Evolutionary conservation across 2,329 filamentous ascomycete genomes (phyloP).

Genomic region (Pestalotiopsis sp.): DNA sequence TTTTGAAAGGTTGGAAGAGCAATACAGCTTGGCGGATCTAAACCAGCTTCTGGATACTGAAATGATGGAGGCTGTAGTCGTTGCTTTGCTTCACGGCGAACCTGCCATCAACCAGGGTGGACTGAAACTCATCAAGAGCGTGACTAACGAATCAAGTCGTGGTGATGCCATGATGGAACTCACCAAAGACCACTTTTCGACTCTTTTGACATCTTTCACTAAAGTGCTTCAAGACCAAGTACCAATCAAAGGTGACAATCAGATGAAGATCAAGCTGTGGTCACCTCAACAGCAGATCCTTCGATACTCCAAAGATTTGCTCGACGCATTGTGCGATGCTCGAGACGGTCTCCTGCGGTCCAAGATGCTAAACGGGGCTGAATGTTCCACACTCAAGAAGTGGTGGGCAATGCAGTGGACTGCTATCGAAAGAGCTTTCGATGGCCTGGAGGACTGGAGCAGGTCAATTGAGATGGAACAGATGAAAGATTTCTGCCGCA

Average conservation of each 20-base stretch:
- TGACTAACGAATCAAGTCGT: slow-evolving; percentile 67
- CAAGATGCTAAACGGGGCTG: slow-evolving; percentile 58
- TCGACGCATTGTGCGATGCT: slow-evolving; percentile 58
- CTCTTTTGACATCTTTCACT: slow-evolving; percentile 46
- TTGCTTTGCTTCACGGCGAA: slow-evolving; percentile 80
- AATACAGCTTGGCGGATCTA: slow-evolving; percentile 70
- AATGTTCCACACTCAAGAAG: slow-evolving; percentile 66
- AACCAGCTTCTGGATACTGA: slow-evolving; percentile 65
- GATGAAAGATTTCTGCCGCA: slow-evolving; percentile 92
- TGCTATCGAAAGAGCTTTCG: slow-evolving; percentile 78
- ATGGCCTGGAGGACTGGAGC: slow-evolving; percentile 83
- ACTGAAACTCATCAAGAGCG: slow-evolving; percentile 79
- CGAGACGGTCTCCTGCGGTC: slow-evolving; percentile 56
- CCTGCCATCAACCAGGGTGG: slow-evolving; percentile 77
- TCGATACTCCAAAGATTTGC: slow-evolving; percentile 58
- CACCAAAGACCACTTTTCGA: slow-evolving; percentile 44
- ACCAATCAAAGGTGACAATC: slow-evolving; percentile 34
- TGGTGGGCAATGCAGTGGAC: slow-evolving; percentile 90
- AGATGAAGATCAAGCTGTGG: slow-evolving; percentile 51
- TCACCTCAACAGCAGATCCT: slow-evolving; percentile 59
- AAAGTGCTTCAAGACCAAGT: slow-evolving; percentile 44
- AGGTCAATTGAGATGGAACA: slow-evolving; percentile 70
- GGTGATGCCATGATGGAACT: slow-evolving; percentile 51
- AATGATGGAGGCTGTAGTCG: slow-evolving; percentile 74
- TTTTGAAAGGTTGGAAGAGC: slow-evolving; percentile 74